Evolutionary conservation across 1,139 yeast genomes (phyloP), one percentile per base, ranked within the genome.

Genomic region (Pichia terricola): DNA sequence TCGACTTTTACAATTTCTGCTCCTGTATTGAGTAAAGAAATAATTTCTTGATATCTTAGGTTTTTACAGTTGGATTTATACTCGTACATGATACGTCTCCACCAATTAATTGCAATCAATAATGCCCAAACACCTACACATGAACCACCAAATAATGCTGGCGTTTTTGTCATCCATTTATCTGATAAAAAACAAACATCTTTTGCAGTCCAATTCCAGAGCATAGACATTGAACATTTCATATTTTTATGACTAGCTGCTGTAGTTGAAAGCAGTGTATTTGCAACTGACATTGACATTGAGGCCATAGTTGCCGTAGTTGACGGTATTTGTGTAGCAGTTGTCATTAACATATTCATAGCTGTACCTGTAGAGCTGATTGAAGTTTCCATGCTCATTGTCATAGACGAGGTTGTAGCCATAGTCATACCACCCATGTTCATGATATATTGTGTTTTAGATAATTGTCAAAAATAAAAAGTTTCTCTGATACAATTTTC

Each of bases 81-180:
- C 53, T 79, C 84, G 39, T 78, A 65, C 38, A 73, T 66, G 33
- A 74, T 58, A 30, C 85, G 65, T 52, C 75, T 73, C 45, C 78
- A 60, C 73, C 80, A 72, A 55, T 77, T 80, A 10, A 78, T 66
- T 6, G 72, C 68, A 35, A 79, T 59, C 4, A 77, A 79, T 45
- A 81, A 59, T 31, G 71, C 63, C 56, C 79, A 73, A 4, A 77
- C 77, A 9, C 85, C 86, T 37, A 81, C 67, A 61, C 87, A 81
- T 0, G 84, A 69, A 9, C 86, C 87, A 7, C 82, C 87, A 65
- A 81, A 80, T 58, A 68, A 73, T 1, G 79, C 81, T 39, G 61
- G 63, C 2, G 80, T 65, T 27, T 63, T 67, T 32, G 77, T 75
- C 49, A 75, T 83, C 88, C 88, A 81, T 32, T 77, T 62, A 35